phyloP scores from a whole-genome alignment of 768 basidiomycete species.

The Kwoniella sp. region DNA sequence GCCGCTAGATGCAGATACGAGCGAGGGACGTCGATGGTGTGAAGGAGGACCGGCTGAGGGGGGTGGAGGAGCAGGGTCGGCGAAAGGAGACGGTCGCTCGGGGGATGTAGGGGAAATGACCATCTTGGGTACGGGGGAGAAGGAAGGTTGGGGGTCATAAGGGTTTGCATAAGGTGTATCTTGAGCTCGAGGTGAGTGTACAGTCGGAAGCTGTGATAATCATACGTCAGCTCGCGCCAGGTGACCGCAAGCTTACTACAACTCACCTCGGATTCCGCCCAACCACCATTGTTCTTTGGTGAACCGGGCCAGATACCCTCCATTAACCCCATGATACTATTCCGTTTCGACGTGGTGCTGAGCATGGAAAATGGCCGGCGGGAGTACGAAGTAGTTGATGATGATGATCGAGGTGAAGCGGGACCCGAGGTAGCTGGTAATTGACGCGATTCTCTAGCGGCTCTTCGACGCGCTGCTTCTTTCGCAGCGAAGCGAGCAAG shows the following conservation, averaged over 20 bases:
- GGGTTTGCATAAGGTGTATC: conserved; percentile 26
- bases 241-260: neutral
- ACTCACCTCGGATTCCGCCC: conserved; percentile 28
- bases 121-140: conserved; percentile 34
- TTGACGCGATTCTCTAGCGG: conserved; percentile 36
- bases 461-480: conserved; percentile 41
- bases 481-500: conserved; percentile 46
- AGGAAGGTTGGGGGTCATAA: conserved; percentile 30
- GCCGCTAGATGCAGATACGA: conserved; percentile 4
- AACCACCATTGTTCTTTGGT: conserved; percentile 14
- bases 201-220: conserved; percentile 8
- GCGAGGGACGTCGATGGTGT: conserved; percentile 18
- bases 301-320: conserved; percentile 37
- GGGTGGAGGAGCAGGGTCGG: conserved; percentile 26
- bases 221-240: neutral
- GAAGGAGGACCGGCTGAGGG: conserved; percentile 8
- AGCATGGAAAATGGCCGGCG: conserved; percentile 32
- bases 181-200: conserved; percentile 15
- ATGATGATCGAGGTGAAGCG: conserved; percentile 17
- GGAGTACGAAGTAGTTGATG: conserved; percentile 22
- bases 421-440: conserved; percentile 22
- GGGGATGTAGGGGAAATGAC: conserved; percentile 33
- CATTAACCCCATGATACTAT: conserved; percentile 39
- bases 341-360: conserved; percentile 22
- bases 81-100: conserved; percentile 32